phyloP scores from a whole-genome alignment of 23 red algal species.

The Gracilaria caudata region DNA sequence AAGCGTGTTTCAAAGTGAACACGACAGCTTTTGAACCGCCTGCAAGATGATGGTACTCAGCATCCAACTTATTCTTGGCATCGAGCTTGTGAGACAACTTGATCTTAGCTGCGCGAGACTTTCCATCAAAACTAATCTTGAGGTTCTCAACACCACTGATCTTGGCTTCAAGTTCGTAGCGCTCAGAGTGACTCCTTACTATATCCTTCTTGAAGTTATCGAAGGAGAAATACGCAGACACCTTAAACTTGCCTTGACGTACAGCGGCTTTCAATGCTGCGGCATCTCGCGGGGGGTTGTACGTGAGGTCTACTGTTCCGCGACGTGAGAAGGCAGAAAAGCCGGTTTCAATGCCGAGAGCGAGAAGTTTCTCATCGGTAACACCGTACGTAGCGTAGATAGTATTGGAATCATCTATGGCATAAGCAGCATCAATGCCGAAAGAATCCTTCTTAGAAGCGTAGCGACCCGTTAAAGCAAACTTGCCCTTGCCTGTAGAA shows the following conservation, averaged over 20 bases:
- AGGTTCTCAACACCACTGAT: constrained; percentile 51
- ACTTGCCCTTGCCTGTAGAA: constrained; percentile 64
- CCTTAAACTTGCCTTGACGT: constrained; percentile 58
- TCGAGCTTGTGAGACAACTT: constrained; percentile 71
- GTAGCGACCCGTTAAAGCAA: constrained; percentile 69
- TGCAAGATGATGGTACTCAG: constrained; percentile 62
- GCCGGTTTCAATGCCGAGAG: constrained; percentile 73
- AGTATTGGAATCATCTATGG: constrained; percentile 36
- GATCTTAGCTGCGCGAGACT: constrained; percentile 61
- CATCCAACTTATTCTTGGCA: constrained; percentile 66
- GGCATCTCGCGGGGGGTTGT: constrained; percentile 52
- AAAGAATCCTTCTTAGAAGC: constrained; percentile 66
- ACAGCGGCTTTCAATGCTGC: constrained; percentile 61
- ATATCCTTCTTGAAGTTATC: constrained; percentile 33
- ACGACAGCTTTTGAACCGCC: constrained; percentile 25
- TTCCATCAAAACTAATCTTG: constrained; percentile 68
- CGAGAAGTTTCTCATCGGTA: constrained; percentile 52
- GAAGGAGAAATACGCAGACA: constrained; percentile 52
- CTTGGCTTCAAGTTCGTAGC: constrained; percentile 71
- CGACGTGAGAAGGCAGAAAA: constrained; percentile 44
- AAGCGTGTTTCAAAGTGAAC: constrained; percentile 61
- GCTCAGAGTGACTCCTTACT: constrained; percentile 30
- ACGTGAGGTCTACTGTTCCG: constrained; percentile 56
- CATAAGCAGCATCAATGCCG: constrained; percentile 63
- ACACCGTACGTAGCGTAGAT: constrained; percentile 70